Conservation (phyloP, 2,329 filamentous ascomycete genomes). For the Fusarium tjaetaba region DNA sequence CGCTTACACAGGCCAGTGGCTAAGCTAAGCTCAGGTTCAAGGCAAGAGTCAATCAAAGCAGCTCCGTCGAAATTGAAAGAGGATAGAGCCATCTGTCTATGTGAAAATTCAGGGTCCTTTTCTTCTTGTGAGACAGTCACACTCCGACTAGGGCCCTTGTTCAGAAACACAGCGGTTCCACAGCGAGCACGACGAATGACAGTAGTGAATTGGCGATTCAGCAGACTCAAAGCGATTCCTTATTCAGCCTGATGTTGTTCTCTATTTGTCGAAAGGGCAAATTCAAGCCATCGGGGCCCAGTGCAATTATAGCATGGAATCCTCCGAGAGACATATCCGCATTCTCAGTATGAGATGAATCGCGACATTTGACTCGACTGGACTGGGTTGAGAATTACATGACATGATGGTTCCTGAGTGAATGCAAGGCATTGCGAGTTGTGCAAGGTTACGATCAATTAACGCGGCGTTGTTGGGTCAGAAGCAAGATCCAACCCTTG, state of each 20-base stretch:
- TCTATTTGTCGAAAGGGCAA: constrained; percentile 1
- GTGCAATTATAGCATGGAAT: constrained; percentile 1
- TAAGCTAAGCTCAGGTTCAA: background rate
- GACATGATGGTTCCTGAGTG: constrained; percentile 23
- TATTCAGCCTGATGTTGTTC: constrained; percentile 5
- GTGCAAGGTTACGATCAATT: constrained; percentile 35
- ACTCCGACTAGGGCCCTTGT: constrained; percentile 28
- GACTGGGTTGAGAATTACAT: constrained; percentile 3
- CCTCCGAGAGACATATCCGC: constrained; percentile 18
- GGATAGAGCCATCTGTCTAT: constrained; percentile 7
- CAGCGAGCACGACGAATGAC: constrained; percentile 30
- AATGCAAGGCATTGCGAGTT: constrained; percentile 29
- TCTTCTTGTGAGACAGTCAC: constrained; percentile 39
- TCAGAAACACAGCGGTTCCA: constrained; percentile 40
- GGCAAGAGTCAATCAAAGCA: constrained; percentile 20
- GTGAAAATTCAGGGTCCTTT: constrained; percentile 38
- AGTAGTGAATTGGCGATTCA: constrained; percentile 26
- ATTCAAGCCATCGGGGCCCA: constrained; percentile 16
- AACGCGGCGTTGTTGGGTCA: constrained; percentile 33
- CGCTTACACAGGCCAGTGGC: constrained; percentile 12
- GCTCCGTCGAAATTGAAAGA: constrained; percentile 19
- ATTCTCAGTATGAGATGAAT: constrained; percentile 11
- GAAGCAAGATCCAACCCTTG: constrained; percentile 38
- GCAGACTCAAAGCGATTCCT: constrained; percentile 12
- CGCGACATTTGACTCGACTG: constrained; percentile 4